Evolutionary conservation across 805 yeast species (phyloP).

Genomic region (Hanseniaspora mollemarum): DNA sequence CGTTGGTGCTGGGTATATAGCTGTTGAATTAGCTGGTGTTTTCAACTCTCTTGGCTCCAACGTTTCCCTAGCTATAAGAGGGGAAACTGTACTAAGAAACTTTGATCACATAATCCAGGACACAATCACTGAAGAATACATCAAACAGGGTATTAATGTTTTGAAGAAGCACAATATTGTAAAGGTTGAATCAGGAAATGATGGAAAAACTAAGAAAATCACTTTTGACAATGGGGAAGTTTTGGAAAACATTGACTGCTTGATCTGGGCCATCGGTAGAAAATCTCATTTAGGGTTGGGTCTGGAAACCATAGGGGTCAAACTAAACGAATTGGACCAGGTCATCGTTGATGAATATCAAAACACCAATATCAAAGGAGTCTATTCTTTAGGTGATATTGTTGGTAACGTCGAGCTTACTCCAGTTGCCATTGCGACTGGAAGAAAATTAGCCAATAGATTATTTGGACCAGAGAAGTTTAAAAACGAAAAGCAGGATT

Average conservation of each 20-base stretch:
- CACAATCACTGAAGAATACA: slow-evolving; percentile 70
- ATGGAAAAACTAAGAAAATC: slow-evolving; percentile 39
- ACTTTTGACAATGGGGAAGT: slow-evolving; percentile 34
- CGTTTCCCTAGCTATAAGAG: slow-evolving; percentile 79
- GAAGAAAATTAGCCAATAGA: slow-evolving; percentile 85
- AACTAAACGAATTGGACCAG: slow-evolving; percentile 48
- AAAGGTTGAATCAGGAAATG: slow-evolving; percentile 34
- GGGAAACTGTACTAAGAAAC: slow-evolving; percentile 76
- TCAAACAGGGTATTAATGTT: slow-evolving; percentile 67
- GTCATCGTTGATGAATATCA: slow-evolving; percentile 80
- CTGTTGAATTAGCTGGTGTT: slow-evolving; percentile 89
- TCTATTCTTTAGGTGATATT: slow-evolving; percentile 88
- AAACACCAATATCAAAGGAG: slow-evolving; percentile 55
- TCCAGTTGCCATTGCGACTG: slow-evolving; percentile 98
- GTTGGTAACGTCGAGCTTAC: slow-evolving; percentile 88
- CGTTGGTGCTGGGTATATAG: slow-evolving; percentile 97
- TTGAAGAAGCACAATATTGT: slow-evolving; percentile 52
- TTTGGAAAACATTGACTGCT: slow-evolving; percentile 63
- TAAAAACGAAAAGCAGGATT: slow-evolving; percentile 71
- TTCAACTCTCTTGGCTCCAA: slow-evolving; percentile 80
- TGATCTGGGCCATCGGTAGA: slow-evolving; percentile 94
- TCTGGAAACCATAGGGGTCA: slow-evolving; percentile 62
- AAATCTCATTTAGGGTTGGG: slow-evolving; percentile 63
- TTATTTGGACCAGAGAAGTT: slow-evolving; percentile 69
- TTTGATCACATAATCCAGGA: slow-evolving; percentile 75